Percentiles rank a stretch among this genome's conserved stretches.
Evolutionary conservation across 768 basidiomycete genomes (phyloP).

Genomic region (Trametes maxima): DNA sequence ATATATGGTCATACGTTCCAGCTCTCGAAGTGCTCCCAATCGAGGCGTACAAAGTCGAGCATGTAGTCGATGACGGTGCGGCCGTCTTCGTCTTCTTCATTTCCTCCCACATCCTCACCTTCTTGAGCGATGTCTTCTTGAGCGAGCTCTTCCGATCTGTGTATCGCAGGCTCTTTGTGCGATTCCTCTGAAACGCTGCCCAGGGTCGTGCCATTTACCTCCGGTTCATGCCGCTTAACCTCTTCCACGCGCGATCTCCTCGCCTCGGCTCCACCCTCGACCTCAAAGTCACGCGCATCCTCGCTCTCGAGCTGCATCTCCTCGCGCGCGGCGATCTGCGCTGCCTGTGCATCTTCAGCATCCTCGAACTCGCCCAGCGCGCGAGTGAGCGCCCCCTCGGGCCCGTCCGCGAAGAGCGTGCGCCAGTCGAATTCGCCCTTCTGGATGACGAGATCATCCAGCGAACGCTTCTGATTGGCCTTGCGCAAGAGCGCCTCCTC

Average conservation of each 20-base stretch:
- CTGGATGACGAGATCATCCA: conserved; percentile 91
- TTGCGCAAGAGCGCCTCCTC: conserved; percentile 96
- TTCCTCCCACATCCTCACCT: conserved; percentile 38
- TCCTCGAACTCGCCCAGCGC: conserved; percentile 89
- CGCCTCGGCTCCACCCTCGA: conserved; percentile 39
- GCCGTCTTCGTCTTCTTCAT: conserved; percentile 50
- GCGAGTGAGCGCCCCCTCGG: conserved; percentile 56
- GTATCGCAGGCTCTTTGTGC: conserved; percentile 29
- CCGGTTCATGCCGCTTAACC: conserved; percentile 18
- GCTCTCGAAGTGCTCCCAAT: conserved; percentile 71
- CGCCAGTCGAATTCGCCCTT: conserved; percentile 96
- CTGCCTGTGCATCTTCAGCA: conserved; percentile 82
- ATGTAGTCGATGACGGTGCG: conserved; percentile 86
- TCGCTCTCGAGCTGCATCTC: conserved; percentile 73
- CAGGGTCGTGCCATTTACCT: conserved; percentile 14
- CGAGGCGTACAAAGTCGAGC: conserved; percentile 62
- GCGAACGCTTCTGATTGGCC: conserved; percentile 94
- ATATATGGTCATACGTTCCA: conserved; percentile 54
- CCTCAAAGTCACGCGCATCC: conserved; percentile 78
- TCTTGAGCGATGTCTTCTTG: conserved; percentile 30
- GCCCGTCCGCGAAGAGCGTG: conserved; percentile 69
- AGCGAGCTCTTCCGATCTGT: conserved; percentile 25
- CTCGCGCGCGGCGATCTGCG: conserved; percentile 73
- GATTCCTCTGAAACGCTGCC: conserved; percentile 7
- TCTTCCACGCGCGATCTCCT: background rate